Evolutionary conservation across 2,329 filamentous ascomycete genomes (phyloP), one percentile per base, ranked within the genome.

Genomic region (Diaporthe sp.): DNA sequence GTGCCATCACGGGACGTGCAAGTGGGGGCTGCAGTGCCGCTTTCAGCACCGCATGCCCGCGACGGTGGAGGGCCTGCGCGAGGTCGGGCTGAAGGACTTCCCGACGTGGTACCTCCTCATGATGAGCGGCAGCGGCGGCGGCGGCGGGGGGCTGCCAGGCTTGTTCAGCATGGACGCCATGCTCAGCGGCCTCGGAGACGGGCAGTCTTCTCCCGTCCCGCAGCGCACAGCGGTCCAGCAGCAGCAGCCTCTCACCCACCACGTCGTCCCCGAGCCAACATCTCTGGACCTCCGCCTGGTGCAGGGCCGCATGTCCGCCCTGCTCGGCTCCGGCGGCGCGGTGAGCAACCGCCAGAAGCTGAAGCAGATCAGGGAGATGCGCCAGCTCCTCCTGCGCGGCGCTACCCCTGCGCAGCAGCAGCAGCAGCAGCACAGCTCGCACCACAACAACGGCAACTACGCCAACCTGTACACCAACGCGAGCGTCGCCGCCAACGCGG

Each of bases 21-120:
- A 82, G 77, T 89, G 83, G 81, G 86, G 84, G 4, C 67, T 74
- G 9, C 76, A 79, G 12, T 90, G 88, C 79, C 82, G 82, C 5
- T 87, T 84, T 79, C 77, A 78, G 61, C 88, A 90, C 79, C 78
- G 78, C 74, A 89, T 90, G 87, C 88, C 88, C 4, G 78, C 78
- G 74, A 86, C 84, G 0, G 40, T 75, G 6, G 80, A 81, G 22
- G 86, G 83, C 1, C 83, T 89, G 9, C 78, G 77, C 12, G 81
- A 83, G 71, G 82, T 87, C 30, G 87, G 87, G 0, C 82, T 89
- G 13, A 67, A 52, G 12, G 80, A 82, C 74, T 81, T 83, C 67
- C 88, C 88, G 1, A 75, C 75, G 1, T 89, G 88, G 88, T 89
- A 81, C 79, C 72, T 74, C 13, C 70, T 75, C 35, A 55, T 72